Percentiles rank a stretch among this genome's conserved stretches.
These are phyloP conservation scores for Plantago ovata DNA, from an alignment of 257 asterid genomes.

Conservation along the genomic window DNA sequence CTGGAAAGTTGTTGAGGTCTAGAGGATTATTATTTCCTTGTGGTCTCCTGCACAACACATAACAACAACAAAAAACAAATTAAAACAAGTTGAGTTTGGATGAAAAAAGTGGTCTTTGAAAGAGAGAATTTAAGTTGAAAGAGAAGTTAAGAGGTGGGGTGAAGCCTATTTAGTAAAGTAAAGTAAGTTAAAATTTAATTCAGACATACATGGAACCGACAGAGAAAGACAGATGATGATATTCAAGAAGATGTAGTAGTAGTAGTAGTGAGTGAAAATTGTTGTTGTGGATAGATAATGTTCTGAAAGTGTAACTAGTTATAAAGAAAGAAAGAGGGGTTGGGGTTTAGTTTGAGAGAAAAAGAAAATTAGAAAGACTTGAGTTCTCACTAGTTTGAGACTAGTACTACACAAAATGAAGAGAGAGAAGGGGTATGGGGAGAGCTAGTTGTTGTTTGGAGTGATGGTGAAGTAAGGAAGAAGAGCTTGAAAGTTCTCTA, in stretches of 20 bases:
- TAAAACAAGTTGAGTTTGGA: background rate
- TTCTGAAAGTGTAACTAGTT: constrained; percentile 15
- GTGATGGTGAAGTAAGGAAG: constrained; percentile 69
- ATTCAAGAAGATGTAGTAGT: too few species aligned
- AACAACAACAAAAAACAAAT: constrained; percentile 11
- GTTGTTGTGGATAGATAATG: background rate
- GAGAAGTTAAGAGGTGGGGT: constrained; percentile 33
- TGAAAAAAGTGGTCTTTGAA: background rate
- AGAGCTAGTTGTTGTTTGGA: constrained; percentile 30
- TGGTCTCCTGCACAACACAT: constrained; percentile 60
- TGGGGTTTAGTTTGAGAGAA: background rate
- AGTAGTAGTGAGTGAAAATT: too few species aligned
- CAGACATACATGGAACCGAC: constrained; percentile 66
- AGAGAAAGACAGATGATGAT: constrained; percentile 48
- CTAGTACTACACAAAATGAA: too few species aligned
- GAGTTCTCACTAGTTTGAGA: constrained; percentile 28
- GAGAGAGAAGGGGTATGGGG: constrained; percentile 39
- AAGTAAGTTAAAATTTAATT: too few species aligned
- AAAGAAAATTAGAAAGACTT: constrained; percentile 26
- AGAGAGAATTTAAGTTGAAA: constrained; percentile 8
- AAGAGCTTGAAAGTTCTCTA: constrained; percentile 54
- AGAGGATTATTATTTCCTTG: constrained; percentile 51
- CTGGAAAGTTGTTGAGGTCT: constrained; percentile 98
- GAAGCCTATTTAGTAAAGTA: constrained; percentile 23
- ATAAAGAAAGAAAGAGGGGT: constrained; percentile 26